Evolutionary conservation across 345 rosid species (phyloP), one percentile per base, ranked within the genome.

Genomic region (Euphorbia peplus): DNA sequence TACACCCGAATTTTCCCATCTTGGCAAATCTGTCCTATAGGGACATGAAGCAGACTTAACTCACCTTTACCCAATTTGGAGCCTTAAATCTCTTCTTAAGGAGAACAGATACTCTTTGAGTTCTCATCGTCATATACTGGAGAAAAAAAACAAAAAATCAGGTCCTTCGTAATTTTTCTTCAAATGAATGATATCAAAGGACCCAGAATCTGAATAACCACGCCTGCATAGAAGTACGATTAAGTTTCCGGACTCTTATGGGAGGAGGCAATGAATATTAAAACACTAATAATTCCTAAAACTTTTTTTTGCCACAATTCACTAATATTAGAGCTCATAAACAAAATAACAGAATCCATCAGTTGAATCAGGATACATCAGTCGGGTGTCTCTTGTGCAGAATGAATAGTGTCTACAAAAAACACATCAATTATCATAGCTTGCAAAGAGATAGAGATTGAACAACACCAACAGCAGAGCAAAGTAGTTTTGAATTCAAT

Each of bases 11-110:
- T 56, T 63, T 50, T 66, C 69, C 54, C 29, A 39, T 25, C 37
- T 29, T 32, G 42, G 50, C 53, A 69, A 47, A 14, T 63, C 64
- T 47, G 39, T 37, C 61, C 30, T 52, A 16, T 8, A 16, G 42
- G 56, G 64, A 67, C 58, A 29, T 58, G 75, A 57, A 62, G 10
- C 52, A 15, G 37, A 73, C 30, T 51, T 52, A 4, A 71, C 77
- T 75, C 76, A 92, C 99, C 98, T 95, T 95, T 66, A 90, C 82
- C 98, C 99, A 95, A 73, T 95, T 92, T 66, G 97, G 99, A 74
- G 99, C 86, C 25, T 86, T 88, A 76, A 95, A 90, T 75, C 99
- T 90, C 80, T 92, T 92, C 80, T 90, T 88, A 76, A 95, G 75
- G 71, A 95, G 85, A 84, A 84, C 76, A 19, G 98, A 92, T 76